These are phyloP conservation scores for Globisporangium ultimum DNA, from an alignment of 352 stramenopile genomes.

Conservation along the genomic window DNA sequence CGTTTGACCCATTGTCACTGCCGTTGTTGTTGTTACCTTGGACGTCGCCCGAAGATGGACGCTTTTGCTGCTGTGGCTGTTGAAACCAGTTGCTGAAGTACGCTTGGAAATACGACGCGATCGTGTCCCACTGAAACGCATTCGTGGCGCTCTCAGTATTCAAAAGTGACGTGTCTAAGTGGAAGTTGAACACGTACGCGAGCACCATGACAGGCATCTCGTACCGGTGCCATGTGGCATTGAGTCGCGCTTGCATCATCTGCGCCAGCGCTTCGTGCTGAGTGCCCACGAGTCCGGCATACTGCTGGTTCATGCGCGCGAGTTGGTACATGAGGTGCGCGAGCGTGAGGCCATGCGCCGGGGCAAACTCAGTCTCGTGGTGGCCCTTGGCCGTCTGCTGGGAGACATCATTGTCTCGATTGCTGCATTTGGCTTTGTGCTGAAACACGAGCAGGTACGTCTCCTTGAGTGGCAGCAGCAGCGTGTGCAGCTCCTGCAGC, in stretches of 20 bases:
- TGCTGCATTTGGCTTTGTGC: constrained; percentile 13
- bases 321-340: constrained; percentile 80
- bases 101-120: constrained; percentile 60
- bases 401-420: not conserved
- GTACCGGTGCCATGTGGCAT: constrained; percentile 68
- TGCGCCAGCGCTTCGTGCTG: constrained; percentile 28
- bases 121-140: constrained; percentile 46
- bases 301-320: constrained; percentile 69
- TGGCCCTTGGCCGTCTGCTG: constrained; percentile 11
- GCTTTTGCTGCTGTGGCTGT: not conserved
- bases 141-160: constrained; percentile 36
- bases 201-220: constrained; percentile 72
- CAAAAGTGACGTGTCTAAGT: constrained; percentile 55
- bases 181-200: constrained; percentile 77
- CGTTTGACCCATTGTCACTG: constrained; percentile 6
- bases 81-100: constrained; percentile 73
- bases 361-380: constrained; percentile 21
- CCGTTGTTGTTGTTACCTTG: not conserved
- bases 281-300: constrained; percentile 30
- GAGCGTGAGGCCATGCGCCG: constrained; percentile 50
- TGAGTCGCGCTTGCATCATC: constrained; percentile 43
- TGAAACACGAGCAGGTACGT: constrained; percentile 58
- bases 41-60: no score
- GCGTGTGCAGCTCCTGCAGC: constrained; percentile 30
- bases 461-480: constrained; percentile 61